Percentiles rank a stretch among this genome's conserved stretches.
These are phyloP conservation scores for Hirsutella minnesotensis DNA, from an alignment of 2,329 filamentous ascomycete genomes.

Conservation along the genomic window DNA sequence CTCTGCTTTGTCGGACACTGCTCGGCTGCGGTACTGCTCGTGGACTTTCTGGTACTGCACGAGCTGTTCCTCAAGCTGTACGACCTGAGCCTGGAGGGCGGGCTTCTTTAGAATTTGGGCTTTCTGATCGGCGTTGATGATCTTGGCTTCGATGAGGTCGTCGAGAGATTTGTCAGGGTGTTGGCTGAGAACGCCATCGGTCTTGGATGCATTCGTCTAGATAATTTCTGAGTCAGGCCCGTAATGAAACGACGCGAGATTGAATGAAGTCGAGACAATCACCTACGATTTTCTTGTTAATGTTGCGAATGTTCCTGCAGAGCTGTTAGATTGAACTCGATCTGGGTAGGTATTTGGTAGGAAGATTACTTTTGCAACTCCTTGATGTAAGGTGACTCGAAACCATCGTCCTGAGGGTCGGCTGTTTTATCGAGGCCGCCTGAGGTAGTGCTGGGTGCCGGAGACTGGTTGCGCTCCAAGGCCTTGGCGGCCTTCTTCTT, in stretches of 20 bases:
- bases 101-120: conserved; percentile 69
- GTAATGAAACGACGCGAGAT: not conserved
- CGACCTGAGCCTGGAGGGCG: conserved; percentile 53
- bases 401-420: conserved; percentile 46
- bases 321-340: not conserved
- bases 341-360: not conserved
- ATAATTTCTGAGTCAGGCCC: not conserved
- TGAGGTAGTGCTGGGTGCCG: conserved; percentile 35
- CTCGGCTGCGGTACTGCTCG: conserved; percentile 53
- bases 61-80: conserved; percentile 63
- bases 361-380: conserved; percentile 72
- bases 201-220: conserved; percentile 60
- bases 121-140: conserved; percentile 75
- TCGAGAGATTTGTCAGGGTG: conserved; percentile 61
- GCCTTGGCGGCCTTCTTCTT: conserved; percentile 54
- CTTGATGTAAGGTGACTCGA: conserved; percentile 70
- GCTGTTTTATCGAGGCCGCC: conserved; percentile 36
- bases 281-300: conserved; percentile 88
- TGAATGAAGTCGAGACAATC: not conserved
- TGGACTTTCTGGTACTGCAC: conserved; percentile 65
- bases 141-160: conserved; percentile 55
- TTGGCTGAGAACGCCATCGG: conserved; percentile 56
- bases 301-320: conserved; percentile 72
- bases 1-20: conserved; percentile 45
- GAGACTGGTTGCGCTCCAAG: conserved; percentile 39